A percentile compares a stretch with the other conserved stretches of the same genome.
Evolutionary conservation across 352 stramenopile genomes (phyloP).

Genomic region (Thalassiosira mediterranea): DNA sequence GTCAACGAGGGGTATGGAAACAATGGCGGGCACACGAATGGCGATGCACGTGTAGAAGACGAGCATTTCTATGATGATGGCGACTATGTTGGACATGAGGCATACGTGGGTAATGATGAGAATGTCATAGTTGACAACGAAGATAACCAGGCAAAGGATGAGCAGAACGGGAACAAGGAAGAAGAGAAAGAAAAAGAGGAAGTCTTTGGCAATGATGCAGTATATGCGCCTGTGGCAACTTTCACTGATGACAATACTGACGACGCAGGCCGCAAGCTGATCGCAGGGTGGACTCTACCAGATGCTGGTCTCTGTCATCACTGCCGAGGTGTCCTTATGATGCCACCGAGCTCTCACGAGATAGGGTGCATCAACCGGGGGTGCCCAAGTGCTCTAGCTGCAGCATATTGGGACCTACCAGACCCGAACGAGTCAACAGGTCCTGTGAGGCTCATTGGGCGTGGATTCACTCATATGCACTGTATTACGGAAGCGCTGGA

Average conservation of each 20-base stretch:
- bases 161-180: too few relatives aligned
- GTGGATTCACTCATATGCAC: neutral
- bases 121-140: too few relatives aligned
- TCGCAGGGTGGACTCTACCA: conserved; percentile 17
- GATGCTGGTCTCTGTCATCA: conserved; percentile 13
- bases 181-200: too few relatives aligned
- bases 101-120: too few relatives aligned
- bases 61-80: too few relatives aligned
- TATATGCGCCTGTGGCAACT: conserved; percentile 13
- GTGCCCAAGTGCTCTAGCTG: conserved; percentile 10
- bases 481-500: too few relatives aligned
- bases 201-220: neutral
- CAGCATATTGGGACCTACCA: too few relatives aligned
- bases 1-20: too few relatives aligned
- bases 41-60: too few relatives aligned
- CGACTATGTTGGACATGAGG: too few relatives aligned
- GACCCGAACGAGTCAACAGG: conserved; percentile 6
- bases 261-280: conserved; percentile 21
- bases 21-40: too few relatives aligned
- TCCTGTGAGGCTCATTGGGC: conserved; percentile 4
- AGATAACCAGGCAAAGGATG: too few relatives aligned
- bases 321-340: conserved; percentile 34
- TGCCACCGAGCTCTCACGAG: conserved; percentile 18
- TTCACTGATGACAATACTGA: conserved; percentile 25
- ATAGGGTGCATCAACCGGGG: conserved; percentile 31